Conservation (phyloP, 2,329 filamentous ascomycete species). For the Epichloe aotearoae region DNA sequence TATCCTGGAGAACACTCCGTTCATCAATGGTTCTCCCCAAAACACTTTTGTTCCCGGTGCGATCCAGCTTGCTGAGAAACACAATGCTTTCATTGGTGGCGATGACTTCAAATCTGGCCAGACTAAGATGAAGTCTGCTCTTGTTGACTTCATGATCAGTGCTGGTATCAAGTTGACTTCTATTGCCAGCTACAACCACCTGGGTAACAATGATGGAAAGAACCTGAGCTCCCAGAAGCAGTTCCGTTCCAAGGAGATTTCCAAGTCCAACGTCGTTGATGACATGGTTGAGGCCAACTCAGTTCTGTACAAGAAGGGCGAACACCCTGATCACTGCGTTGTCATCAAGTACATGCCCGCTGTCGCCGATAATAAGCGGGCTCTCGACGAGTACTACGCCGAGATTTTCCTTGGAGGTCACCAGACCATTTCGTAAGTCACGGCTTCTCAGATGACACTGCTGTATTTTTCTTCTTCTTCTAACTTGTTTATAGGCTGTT, state of each 20-base stretch:
- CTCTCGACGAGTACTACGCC: conserved; percentile 96
- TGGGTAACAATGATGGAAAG: conserved; percentile 98
- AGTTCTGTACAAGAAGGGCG: conserved; percentile 78
- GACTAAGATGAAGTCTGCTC: conserved; percentile 99
- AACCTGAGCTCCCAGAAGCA: conserved; percentile 95
- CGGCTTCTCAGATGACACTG: background rate
- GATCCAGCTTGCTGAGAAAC: conserved; percentile 75
- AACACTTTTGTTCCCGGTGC: conserved; percentile 97
- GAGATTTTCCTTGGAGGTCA: conserved; percentile 99
- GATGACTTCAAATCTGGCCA: conserved; percentile 99
- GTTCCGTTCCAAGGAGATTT: conserved; percentile 99
- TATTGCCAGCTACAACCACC: conserved; percentile 97
- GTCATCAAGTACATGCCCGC: conserved; percentile 99
- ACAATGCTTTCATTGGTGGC: conserved; percentile 83
- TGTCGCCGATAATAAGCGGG: conserved; percentile 97
- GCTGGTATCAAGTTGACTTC: conserved; percentile 98
- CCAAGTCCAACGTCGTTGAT: conserved; percentile 97
- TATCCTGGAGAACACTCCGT: conserved; percentile 79
- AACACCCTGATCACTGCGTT: conserved; percentile 95
- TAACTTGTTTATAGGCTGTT: conserved; percentile 54
- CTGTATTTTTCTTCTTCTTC: background rate
- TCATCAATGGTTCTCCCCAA: conserved; percentile 96
- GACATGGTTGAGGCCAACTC: conserved; percentile 97
- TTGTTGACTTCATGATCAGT: conserved; percentile 97
- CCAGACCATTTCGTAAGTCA: conserved; percentile 77